Conservation (phyloP, 1,284 basidiomycete genomes). For the Ganoderma lucidum region DNA sequence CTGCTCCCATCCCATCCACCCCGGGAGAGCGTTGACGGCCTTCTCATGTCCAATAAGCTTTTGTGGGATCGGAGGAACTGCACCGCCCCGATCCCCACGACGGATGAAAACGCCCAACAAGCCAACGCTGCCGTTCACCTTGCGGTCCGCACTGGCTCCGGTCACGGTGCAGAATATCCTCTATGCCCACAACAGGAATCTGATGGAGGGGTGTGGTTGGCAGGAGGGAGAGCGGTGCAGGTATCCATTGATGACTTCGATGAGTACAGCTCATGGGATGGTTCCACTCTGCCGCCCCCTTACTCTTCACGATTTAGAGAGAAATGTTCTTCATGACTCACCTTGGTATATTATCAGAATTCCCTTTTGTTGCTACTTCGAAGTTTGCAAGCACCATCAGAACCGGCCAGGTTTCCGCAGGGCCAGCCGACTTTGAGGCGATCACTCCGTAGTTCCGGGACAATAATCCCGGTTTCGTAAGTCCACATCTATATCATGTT, state of each 20-base stretch:
- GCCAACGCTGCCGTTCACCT: not conserved
- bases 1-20: not conserved
- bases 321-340: too few relatives aligned
- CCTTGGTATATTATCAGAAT: too few relatives aligned
- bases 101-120: too few relatives aligned
- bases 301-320: not conserved
- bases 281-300: not conserved
- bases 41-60: not conserved
- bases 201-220: not conserved
- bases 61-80: not conserved
- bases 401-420: too few relatives aligned
- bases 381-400: too few relatives aligned
- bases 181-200: not conserved
- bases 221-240: not conserved
- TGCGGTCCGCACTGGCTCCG: not conserved
- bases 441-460: too few relatives aligned
- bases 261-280: not conserved
- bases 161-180: not conserved
- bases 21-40: slow-evolving; percentile 48
- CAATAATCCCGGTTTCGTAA: too few relatives aligned
- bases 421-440: too few relatives aligned
- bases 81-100: too few relatives aligned
- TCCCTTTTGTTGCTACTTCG: too few relatives aligned
- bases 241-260: not conserved
- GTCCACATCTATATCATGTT: too few relatives aligned